Evolutionary conservation across 768 basidiomycete genomes (phyloP).

Genomic region (Pleurotus cornucopiae): DNA sequence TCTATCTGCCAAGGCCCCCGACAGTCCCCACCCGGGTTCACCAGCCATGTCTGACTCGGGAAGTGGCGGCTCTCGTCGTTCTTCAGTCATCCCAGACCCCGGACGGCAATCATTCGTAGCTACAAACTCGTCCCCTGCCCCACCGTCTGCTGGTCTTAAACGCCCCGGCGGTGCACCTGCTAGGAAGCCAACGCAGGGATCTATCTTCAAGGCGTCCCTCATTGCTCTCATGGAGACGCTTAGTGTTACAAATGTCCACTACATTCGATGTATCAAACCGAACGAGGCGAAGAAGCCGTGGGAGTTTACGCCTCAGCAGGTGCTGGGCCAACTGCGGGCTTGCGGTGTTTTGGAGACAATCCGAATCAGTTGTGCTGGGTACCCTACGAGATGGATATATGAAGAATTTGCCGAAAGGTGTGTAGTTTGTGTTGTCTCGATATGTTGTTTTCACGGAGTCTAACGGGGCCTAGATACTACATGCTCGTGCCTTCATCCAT

Average conservation of each 20-base stretch:
- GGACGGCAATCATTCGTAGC: constrained; percentile 72
- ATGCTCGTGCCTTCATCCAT: constrained; percentile 87
- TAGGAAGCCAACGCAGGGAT: constrained; percentile 96
- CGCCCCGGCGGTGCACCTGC: constrained; percentile 55
- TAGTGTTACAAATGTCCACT: constrained; percentile 96
- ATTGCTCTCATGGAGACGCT: constrained; percentile 96
- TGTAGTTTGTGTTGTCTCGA: constrained; percentile 18
- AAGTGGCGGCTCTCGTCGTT: constrained; percentile 73
- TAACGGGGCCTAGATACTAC: constrained; percentile 68
- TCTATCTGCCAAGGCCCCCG: constrained; percentile 61
- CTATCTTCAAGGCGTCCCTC: constrained; percentile 95
- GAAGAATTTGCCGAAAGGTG: constrained; percentile 98
- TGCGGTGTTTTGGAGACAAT: constrained; percentile 99
- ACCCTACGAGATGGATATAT: constrained; percentile 97
- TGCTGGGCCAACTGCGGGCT: constrained; percentile 89
- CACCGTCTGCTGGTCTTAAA: constrained; percentile 33
- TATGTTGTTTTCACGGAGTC: constrained; percentile 3
- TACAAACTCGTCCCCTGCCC: constrained; percentile 30
- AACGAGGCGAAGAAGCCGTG: constrained; percentile 96
- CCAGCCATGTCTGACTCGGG: constrained; percentile 76
- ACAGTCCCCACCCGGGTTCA: constrained; percentile 69
- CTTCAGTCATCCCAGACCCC: constrained; percentile 84
- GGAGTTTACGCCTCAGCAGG: constrained; percentile 96
- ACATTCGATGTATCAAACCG: constrained; percentile 99
- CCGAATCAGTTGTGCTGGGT: constrained; percentile 97